A percentile compares a stretch with the other conserved stretches of the same genome.
Conservation (phyloP, 2,329 filamentous ascomycete genomes). For the Tolypocladium tropicale region DNA sequence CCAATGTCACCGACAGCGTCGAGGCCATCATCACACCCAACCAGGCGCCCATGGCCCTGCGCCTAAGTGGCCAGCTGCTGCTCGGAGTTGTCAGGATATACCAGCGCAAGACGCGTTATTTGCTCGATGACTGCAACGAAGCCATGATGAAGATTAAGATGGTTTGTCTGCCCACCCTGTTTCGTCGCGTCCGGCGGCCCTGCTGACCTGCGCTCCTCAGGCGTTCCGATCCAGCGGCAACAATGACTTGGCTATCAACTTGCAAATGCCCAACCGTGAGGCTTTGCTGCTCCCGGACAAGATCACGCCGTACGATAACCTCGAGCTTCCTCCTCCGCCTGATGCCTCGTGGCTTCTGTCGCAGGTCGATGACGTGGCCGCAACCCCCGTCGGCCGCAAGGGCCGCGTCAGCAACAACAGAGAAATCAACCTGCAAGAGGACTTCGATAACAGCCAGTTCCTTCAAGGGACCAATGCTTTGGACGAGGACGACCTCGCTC, state of each 20-base stretch:
- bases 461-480: slow-evolving; percentile 54
- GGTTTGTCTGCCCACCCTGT: slow-evolving; percentile 41
- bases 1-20: slow-evolving; percentile 89
- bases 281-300: slow-evolving; percentile 83
- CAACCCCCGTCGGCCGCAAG: slow-evolving; percentile 43
- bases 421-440: slow-evolving; percentile 59
- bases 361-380: slow-evolving; percentile 54
- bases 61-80: slow-evolving; percentile 85
- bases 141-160: slow-evolving; percentile 97
- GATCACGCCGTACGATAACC: slow-evolving; percentile 81
- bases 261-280: slow-evolving; percentile 73
- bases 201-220: slow-evolving; percentile 36
- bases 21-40: slow-evolving; percentile 88
- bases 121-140: slow-evolving; percentile 96
- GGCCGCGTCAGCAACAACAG: slow-evolving; percentile 48
- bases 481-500: slow-evolving; percentile 47
- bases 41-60: slow-evolving; percentile 89
- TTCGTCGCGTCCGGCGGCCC: background rate
- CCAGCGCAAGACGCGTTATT: slow-evolving; percentile 89
- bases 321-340: slow-evolving; percentile 69
- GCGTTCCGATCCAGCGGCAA: slow-evolving; percentile 91
- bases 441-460: slow-evolving; percentile 69
- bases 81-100: slow-evolving; percentile 97
- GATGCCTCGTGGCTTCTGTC: slow-evolving; percentile 79
- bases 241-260: slow-evolving; percentile 81